phyloP scores from a whole-genome alignment of 2,329 filamentous ascomycete genomes.

The Scedosporium dehoogii region DNA sequence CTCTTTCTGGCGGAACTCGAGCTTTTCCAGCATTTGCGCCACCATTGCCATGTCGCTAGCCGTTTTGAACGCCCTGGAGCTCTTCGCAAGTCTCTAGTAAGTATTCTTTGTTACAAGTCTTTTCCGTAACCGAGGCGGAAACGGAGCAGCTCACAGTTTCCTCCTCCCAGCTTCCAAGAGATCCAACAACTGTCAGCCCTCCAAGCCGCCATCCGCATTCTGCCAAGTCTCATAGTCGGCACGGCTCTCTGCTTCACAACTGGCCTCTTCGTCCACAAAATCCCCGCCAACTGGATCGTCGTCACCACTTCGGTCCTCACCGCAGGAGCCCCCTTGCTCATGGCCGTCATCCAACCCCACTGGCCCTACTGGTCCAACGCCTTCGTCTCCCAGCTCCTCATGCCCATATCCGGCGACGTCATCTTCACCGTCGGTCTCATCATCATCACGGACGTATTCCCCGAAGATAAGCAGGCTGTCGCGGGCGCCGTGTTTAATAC shows the following conservation, averaged over 20 bases:
- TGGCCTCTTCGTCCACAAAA: constrained; percentile 33
- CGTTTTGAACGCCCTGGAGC: constrained; percentile 35
- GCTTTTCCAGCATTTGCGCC: constrained; percentile 46
- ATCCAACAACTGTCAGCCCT: constrained; percentile 35
- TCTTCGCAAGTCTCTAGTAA: constrained; percentile 38
- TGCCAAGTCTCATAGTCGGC: constrained; percentile 35
- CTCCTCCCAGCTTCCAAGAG: constrained; percentile 35
- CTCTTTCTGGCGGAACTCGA: constrained; percentile 45
- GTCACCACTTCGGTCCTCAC: constrained; percentile 28
- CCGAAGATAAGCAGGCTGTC: constrained; percentile 45
- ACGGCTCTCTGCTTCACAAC: constrained; percentile 30
- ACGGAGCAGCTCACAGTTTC: constrained; percentile 8
- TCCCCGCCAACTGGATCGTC: constrained; percentile 29
- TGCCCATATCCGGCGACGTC: constrained; percentile 32
- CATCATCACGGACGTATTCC: constrained; percentile 43
- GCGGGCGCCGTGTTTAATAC: constrained; percentile 55
- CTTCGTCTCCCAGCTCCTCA: constrained; percentile 32
- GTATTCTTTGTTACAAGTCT: constrained; percentile 9
- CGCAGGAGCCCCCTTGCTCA: constrained; percentile 38
- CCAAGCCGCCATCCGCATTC: constrained; percentile 31
- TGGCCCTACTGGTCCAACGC: constrained; percentile 42
- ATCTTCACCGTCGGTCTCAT: constrained; percentile 48
- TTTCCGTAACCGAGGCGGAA: too few species aligned
- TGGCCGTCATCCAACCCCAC: constrained; percentile 38
- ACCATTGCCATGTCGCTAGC: constrained; percentile 35